These are phyloP conservation scores for Fusarium concolor DNA, from an alignment of 2,329 filamentous ascomycete genomes.

Conservation along the genomic window DNA sequence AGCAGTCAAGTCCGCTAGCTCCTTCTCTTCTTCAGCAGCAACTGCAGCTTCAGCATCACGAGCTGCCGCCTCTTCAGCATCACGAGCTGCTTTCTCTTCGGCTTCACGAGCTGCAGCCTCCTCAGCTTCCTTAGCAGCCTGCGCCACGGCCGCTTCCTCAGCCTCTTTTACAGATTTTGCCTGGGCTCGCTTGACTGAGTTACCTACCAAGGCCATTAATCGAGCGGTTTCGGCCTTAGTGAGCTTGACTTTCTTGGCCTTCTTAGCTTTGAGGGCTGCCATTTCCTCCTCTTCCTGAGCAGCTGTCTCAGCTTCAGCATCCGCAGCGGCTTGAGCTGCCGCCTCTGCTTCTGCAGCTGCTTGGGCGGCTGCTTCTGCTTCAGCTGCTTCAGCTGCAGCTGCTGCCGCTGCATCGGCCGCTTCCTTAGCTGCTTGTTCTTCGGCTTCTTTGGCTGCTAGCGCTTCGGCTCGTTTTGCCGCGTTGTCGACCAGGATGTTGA, in stretches of 20 bases:
- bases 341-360: constrained; percentile 26
- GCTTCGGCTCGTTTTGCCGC: constrained; percentile 28
- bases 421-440: constrained; percentile 30
- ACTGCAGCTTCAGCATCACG: constrained; percentile 47
- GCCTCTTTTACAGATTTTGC: constrained; percentile 38
- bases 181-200: constrained; percentile 39
- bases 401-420: constrained; percentile 27
- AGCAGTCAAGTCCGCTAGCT: constrained; percentile 35
- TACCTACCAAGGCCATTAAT: constrained; percentile 36
- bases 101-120: constrained; percentile 45
- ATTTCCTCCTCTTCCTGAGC: constrained; percentile 45
- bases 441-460: constrained; percentile 31
- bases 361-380: constrained; percentile 35
- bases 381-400: constrained; percentile 27
- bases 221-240: constrained; percentile 39
- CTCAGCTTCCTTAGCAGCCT: constrained; percentile 37
- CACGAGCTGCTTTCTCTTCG: constrained; percentile 25
- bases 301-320: constrained; percentile 30
- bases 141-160: constrained; percentile 31
- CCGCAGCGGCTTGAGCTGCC: constrained; percentile 26
- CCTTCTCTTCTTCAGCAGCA: constrained; percentile 45
- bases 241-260: constrained; percentile 52
- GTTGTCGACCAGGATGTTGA: constrained; percentile 33
- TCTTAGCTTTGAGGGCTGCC: constrained; percentile 39
- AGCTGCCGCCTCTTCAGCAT: constrained; percentile 31